Percentiles rank a stretch among this genome's conserved stretches.
Conservation (phyloP, 768 basidiomycete species). For the Daedaleopsis sinensis region DNA sequence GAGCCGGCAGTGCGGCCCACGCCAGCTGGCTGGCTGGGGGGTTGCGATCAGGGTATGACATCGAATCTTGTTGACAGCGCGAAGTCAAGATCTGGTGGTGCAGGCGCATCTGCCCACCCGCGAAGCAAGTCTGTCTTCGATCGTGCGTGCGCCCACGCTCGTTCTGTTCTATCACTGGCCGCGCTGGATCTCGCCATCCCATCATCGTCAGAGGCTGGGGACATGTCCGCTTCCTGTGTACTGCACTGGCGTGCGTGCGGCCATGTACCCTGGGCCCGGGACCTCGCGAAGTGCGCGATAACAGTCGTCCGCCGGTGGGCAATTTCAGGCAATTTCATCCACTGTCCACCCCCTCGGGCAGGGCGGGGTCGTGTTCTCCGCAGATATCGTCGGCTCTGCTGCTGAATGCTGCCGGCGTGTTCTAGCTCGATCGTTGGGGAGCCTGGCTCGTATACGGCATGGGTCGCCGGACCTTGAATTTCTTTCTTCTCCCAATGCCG, state of each 20-base stretch:
- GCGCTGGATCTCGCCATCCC: not conserved
- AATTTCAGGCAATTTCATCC: too few relatives aligned
- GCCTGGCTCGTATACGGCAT: not conserved
- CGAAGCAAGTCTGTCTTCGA: conserved; percentile 12
- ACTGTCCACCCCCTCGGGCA: not conserved
- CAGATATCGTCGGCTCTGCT: not conserved
- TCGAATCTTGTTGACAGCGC: conserved; percentile 10
- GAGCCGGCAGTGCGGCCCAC: not conserved
- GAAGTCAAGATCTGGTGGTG: conserved; percentile 7
- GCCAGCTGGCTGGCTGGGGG: not conserved
- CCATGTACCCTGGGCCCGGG: not conserved
- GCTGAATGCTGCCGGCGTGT: not conserved
- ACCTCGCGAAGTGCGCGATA: not conserved
- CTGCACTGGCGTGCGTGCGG: not conserved
- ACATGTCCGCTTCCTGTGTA: conserved; percentile 11
- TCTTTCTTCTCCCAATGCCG: not conserved
- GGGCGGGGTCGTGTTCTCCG: not conserved
- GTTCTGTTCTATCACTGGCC: not conserved
- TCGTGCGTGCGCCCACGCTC: conserved; percentile 2
- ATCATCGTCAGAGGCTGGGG: conserved; percentile 9
- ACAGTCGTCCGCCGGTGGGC: not conserved
- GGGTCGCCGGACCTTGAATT: not conserved
- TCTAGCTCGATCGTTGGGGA: not conserved
- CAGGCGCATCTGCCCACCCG: conserved; percentile 8
- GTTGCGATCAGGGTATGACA: not conserved